Conservation (phyloP, 208 protist species). For the Acanthamoeba lenticulata region DNA sequence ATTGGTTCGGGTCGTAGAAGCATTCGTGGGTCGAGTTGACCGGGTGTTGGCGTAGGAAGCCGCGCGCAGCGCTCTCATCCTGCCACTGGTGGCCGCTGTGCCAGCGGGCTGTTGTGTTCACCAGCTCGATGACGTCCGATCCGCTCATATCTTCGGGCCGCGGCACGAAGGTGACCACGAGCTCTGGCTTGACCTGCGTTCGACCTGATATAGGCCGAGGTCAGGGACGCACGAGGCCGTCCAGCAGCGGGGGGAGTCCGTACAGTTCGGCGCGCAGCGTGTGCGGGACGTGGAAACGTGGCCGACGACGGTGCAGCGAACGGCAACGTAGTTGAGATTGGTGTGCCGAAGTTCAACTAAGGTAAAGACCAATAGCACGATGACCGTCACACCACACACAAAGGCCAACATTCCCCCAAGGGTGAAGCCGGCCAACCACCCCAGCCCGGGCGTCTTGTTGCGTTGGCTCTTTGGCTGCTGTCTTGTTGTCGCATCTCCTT, state of each 20-base stretch:
- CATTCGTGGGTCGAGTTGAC: background rate
- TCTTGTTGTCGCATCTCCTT: no score
- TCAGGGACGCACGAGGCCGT: background rate
- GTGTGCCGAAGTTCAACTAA: background rate
- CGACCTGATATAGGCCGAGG: background rate
- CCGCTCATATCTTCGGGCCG: background rate
- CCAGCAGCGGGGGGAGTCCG: background rate
- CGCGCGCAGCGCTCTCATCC: background rate
- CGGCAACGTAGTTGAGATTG: background rate
- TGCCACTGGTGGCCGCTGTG: background rate
- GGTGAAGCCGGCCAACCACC: background rate
- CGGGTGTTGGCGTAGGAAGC: background rate
- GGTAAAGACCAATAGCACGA: background rate
- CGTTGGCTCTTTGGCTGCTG: no score
- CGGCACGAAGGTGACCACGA: background rate
- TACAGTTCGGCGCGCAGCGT: background rate
- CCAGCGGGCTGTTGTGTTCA: background rate
- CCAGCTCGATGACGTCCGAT: background rate
- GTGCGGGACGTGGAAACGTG: background rate
- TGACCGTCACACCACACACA: background rate
- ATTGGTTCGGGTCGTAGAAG: background rate
- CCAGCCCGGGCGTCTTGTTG: background rate
- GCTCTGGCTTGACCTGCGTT: background rate
- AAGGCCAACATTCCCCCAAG: background rate
- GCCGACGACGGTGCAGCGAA: background rate